Percentiles rank a stretch among this genome's conserved stretches.
phyloP scores from a whole-genome alignment of 2,329 filamentous ascomycete species.

The Penicillium fuscoglaucum region DNA sequence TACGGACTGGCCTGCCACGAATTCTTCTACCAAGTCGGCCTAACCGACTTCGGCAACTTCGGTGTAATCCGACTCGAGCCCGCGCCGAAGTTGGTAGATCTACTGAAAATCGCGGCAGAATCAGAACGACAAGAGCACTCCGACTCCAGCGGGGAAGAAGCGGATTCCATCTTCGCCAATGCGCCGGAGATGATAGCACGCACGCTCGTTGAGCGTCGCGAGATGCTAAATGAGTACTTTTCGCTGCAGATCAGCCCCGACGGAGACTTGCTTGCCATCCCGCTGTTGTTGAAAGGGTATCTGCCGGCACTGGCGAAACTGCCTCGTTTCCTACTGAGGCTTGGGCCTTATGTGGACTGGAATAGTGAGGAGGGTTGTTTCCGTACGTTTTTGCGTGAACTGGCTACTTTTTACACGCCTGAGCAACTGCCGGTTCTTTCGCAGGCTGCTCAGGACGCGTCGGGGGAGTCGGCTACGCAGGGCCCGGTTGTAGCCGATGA shows the following conservation, averaged over 20 bases:
- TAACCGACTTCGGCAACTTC: slow-evolving; percentile 96
- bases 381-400: slow-evolving; percentile 75
- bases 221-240: slow-evolving; percentile 94
- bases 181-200: slow-evolving; percentile 65
- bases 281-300: slow-evolving; percentile 85
- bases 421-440: slow-evolving; percentile 68
- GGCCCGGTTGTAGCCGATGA: slow-evolving; percentile 10
- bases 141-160: slow-evolving; percentile 28
- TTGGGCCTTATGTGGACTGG: slow-evolving; percentile 91
- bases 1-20: slow-evolving; percentile 85
- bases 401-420: slow-evolving; percentile 87
- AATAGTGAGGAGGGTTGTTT: slow-evolving; percentile 82
- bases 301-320: slow-evolving; percentile 82
- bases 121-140: slow-evolving; percentile 59
- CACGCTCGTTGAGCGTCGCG: slow-evolving; percentile 71
- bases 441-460: neutral
- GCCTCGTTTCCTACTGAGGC: slow-evolving; percentile 79
- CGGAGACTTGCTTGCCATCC: slow-evolving; percentile 76
- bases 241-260: slow-evolving; percentile 75
- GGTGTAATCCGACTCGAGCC: slow-evolving; percentile 78
- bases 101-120: slow-evolving; percentile 72
- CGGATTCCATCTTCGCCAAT: slow-evolving; percentile 59
- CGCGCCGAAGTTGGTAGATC: slow-evolving; percentile 66
- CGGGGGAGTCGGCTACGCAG: neutral
- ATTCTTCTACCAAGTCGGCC: slow-evolving; percentile 91